phyloP scores from a whole-genome alignment of 2,329 filamentous ascomycete species.

The Plenodomus tracheiphilus region DNA sequence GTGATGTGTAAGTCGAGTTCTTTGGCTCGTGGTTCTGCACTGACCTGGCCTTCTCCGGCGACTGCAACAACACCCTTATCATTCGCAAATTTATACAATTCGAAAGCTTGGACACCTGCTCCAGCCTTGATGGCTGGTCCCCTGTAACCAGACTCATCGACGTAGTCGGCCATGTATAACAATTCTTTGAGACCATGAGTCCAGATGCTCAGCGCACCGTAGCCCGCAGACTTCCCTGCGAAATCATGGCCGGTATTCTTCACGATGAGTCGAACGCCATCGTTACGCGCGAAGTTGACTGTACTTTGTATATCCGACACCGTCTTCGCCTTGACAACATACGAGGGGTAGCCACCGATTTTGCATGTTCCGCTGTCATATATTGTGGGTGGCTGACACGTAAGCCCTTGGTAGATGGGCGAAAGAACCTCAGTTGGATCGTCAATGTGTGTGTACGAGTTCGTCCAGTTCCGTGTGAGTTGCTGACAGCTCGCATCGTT shows the following conservation, averaged over 20 bases:
- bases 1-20: not conserved
- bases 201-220: constrained; percentile 32
- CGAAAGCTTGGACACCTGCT: constrained; percentile 32
- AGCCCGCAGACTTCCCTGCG: constrained; percentile 28
- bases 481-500: constrained; percentile 26
- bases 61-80: constrained; percentile 26
- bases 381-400: constrained; percentile 27
- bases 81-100: constrained; percentile 33
- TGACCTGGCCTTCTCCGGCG: constrained; percentile 23
- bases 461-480: constrained; percentile 22
- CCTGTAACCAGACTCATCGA: constrained; percentile 27
- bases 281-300: constrained; percentile 33
- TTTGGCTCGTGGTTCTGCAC: not conserved
- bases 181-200: constrained; percentile 36
- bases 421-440: constrained; percentile 32
- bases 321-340: constrained; percentile 26
- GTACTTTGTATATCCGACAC: constrained; percentile 31
- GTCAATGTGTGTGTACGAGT: constrained; percentile 23
- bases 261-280: constrained; percentile 33
- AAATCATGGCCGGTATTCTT: constrained; percentile 41
- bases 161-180: constrained; percentile 25
- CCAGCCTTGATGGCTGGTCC: constrained; percentile 33
- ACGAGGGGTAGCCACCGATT: constrained; percentile 31
- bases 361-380: constrained; percentile 27
- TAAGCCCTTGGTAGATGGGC: constrained; percentile 33